Conservation (phyloP, 108 stramenopile genomes). For the Asterionellopsis glacialis region DNA sequence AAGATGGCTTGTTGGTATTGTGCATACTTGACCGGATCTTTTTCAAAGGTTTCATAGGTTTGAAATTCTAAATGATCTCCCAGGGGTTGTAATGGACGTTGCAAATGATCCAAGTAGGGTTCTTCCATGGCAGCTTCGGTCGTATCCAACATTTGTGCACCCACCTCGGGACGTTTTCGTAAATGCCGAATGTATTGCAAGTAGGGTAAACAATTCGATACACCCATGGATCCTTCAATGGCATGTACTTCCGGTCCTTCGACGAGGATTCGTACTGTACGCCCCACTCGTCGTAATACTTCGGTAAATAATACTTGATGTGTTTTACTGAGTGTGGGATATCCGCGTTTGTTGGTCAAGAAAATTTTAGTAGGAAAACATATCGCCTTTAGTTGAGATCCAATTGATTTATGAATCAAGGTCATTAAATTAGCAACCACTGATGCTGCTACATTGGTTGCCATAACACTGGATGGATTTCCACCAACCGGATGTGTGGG, state of each 20-base stretch:
- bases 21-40: constrained; percentile 95
- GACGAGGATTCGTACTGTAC: constrained; percentile 57
- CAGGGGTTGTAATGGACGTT: constrained; percentile 95
- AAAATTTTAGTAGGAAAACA: constrained; percentile 70
- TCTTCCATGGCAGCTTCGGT: constrained; percentile 72
- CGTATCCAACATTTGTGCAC: constrained; percentile 35
- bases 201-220: constrained; percentile 50
- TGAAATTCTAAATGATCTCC: constrained; percentile 95
- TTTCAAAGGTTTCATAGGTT: constrained; percentile 97
- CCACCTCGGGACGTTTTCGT: constrained; percentile 36
- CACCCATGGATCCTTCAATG: constrained; percentile 11
- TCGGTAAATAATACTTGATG: constrained; percentile 75
- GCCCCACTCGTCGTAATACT: constrained; percentile 58
- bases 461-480: neutral
- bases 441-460: constrained; percentile 8
- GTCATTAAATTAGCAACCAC: constrained; percentile 21
- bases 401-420: constrained; percentile 71
- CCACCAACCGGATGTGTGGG: constrained; percentile 17
- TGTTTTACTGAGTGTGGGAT: constrained; percentile 80
- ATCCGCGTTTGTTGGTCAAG: constrained; percentile 90
- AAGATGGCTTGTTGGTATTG: constrained; percentile 85
- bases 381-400: constrained; percentile 67
- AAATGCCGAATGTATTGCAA: constrained; percentile 91
- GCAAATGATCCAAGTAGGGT: constrained; percentile 88
- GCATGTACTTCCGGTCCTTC: constrained; percentile 40